Conservation (phyloP, 371 early-diverging fungal genomes). For the Ordospora pajunii region DNA sequence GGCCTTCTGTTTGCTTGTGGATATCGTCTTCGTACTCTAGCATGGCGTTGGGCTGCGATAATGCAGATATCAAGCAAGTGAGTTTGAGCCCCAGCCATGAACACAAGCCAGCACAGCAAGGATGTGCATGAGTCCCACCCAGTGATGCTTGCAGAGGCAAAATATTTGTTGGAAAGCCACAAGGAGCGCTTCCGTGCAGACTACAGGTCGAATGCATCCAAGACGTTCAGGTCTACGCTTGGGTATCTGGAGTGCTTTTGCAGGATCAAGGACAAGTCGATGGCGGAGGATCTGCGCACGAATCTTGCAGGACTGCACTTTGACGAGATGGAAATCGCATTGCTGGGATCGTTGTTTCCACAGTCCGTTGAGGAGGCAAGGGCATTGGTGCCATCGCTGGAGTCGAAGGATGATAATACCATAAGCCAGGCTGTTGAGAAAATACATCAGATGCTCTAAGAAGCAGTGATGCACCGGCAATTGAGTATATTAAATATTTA, state of each 20-base stretch:
- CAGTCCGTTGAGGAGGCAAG: constrained; percentile 52
- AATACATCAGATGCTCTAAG: background rate
- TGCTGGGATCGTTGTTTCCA: constrained; percentile 45
- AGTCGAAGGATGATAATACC: constrained; percentile 17
- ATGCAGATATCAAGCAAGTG: background rate
- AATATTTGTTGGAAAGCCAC: constrained; percentile 17
- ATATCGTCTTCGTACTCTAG: constrained; percentile 48
- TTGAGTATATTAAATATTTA: too few relatives aligned
- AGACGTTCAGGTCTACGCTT: constrained; percentile 33
- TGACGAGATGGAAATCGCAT: constrained; percentile 35
- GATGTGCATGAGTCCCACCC: constrained; percentile 35
- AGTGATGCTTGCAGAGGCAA: constrained; percentile 35
- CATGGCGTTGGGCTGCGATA: constrained; percentile 20
- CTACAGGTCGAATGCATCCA: constrained; percentile 27
- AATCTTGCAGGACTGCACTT: constrained; percentile 26
- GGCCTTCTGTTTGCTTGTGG: constrained; percentile 13
- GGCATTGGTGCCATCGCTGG: constrained; percentile 31
- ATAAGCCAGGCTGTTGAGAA: constrained; percentile 25
- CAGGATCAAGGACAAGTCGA: constrained; percentile 37
- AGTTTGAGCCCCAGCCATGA: background rate
- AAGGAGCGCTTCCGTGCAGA: constrained; percentile 34
- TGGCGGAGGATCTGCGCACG: constrained; percentile 34
- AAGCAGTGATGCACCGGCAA: background rate
- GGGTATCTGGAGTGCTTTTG: constrained; percentile 43
- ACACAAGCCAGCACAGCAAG: background rate